Percentiles rank a stretch among this genome's conserved stretches.
These are phyloP conservation scores for Huiozyma naganishii DNA, from an alignment of 805 yeast species.

Conservation along the genomic window DNA sequence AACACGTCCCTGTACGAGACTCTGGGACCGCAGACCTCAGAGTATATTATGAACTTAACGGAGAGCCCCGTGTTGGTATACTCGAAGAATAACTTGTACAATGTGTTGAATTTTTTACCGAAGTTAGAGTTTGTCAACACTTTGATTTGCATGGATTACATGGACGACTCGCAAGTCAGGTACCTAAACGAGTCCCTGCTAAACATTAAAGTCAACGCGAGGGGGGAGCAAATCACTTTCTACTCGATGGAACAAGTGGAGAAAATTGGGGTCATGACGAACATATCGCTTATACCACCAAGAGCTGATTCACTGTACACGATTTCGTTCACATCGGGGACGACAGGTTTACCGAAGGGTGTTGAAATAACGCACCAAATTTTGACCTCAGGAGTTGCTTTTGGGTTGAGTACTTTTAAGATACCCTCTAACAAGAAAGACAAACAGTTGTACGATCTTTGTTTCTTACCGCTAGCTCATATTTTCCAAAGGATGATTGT, in stretches of 20 bases:
- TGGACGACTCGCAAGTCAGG: conserved; percentile 27
- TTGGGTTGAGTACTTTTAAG: conserved; percentile 29
- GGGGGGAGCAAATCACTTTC: conserved; percentile 31
- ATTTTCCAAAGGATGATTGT: conserved; percentile 41
- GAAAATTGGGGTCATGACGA: conserved; percentile 33
- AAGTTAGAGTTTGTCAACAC: conserved; percentile 35
- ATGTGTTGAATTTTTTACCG: conserved; percentile 37
- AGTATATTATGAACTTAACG: conserved; percentile 50
- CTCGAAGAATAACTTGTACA: conserved; percentile 40
- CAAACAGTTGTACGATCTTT: conserved; percentile 25
- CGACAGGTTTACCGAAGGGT: conserved; percentile 69
- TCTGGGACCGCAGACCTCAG: conserved; percentile 48
- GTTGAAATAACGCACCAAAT: conserved; percentile 46
- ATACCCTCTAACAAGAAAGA: conserved; percentile 17
- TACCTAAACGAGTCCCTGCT: conserved; percentile 23
- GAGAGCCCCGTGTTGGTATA: conserved; percentile 51
- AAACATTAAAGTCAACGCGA: conserved; percentile 18
- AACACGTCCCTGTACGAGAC: conserved; percentile 49
- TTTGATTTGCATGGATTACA: conserved; percentile 45
- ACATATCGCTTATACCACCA: conserved; percentile 37
- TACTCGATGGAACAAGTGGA: conserved; percentile 33
- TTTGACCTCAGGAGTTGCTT: conserved; percentile 39
- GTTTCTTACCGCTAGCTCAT: conserved; percentile 50
- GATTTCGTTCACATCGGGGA: conserved; percentile 64
- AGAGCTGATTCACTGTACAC: conserved; percentile 44